Conservation (phyloP, 768 basidiomycete species). For the Leccinum subgranulosum region DNA sequence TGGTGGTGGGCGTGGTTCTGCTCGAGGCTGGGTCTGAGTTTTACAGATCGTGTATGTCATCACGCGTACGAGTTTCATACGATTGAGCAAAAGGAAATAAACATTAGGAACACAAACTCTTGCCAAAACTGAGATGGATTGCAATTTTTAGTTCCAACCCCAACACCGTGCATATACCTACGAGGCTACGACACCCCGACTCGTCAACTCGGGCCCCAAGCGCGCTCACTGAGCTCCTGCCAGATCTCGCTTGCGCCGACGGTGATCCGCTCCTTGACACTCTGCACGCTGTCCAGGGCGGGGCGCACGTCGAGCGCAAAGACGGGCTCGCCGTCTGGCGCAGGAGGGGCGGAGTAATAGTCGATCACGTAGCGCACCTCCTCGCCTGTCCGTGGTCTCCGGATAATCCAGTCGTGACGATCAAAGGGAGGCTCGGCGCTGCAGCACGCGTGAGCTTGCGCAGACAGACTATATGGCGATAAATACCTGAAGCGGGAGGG, state of each 20-base stretch:
- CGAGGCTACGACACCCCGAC: constrained; percentile 4
- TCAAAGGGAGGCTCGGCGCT: constrained; percentile 95
- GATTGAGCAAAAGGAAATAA: constrained; percentile 22
- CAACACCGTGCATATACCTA: neutral
- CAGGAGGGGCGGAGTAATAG: constrained; percentile 92
- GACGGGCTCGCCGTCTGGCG: constrained; percentile 88
- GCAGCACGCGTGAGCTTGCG: constrained; percentile 2
- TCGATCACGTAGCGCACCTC: constrained; percentile 97
- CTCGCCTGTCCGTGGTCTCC: constrained; percentile 71
- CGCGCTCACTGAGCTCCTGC: constrained; percentile 37
- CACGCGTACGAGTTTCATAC: too few relatives aligned
- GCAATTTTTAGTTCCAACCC: too few relatives aligned
- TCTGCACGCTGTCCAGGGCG: constrained; percentile 81
- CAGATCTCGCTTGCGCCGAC: constrained; percentile 70
- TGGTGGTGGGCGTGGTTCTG: constrained; percentile 42
- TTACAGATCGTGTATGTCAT: too few relatives aligned
- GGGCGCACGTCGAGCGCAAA: constrained; percentile 96
- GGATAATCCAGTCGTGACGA: constrained; percentile 96
- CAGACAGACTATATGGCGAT: neutral
- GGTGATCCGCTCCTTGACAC: constrained; percentile 68
- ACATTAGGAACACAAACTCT: constrained; percentile 1
- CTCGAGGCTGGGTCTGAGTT: constrained; percentile 40
- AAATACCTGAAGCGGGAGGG: constrained; percentile 88
- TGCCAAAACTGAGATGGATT: too few relatives aligned
- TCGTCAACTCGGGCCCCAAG: constrained; percentile 21